Evolutionary conservation across 1,284 basidiomycete species (phyloP).

Genomic region (Rhodotorula mucilaginosa): DNA sequence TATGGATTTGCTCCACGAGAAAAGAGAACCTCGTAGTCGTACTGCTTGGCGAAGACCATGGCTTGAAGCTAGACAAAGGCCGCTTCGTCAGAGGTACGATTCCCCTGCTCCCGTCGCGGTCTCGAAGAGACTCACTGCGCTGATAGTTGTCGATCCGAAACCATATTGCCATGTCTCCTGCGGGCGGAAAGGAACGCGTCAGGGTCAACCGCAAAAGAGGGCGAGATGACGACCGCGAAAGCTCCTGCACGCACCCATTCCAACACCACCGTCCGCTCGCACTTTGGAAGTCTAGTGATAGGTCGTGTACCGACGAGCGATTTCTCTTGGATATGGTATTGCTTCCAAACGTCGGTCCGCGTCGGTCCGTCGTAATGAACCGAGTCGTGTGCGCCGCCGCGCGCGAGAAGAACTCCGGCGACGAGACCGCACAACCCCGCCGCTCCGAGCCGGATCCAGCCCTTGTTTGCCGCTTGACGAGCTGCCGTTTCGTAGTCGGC

Average conservation of each 20-base stretch:
- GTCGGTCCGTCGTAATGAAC: not conserved
- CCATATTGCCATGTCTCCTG: slow-evolving; percentile 17
- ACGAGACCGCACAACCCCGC: not conserved
- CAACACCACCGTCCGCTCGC: slow-evolving; percentile 23
- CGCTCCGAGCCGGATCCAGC: not conserved
- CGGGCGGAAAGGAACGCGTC: not conserved
- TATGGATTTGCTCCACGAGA: slow-evolving; percentile 6
- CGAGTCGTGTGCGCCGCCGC: not conserved
- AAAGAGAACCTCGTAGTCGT: slow-evolving; percentile 19
- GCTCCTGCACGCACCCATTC: slow-evolving; percentile 18
- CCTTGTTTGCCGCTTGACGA: not conserved
- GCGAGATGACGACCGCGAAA: not conserved
- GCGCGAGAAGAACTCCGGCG: slow-evolving; percentile 1
- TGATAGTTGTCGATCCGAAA: slow-evolving; percentile 12
- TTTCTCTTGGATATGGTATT: not conserved
- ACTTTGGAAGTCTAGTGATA: not conserved
- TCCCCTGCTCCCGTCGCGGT: not conserved
- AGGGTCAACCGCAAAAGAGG: not conserved
- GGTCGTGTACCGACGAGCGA: slow-evolving; percentile 2
- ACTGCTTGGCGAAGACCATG: slow-evolving; percentile 15
- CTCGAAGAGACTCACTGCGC: not conserved
- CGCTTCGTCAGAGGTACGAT: not conserved
- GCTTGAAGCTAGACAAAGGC: not conserved
- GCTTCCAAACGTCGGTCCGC: not conserved
- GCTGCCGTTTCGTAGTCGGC: not conserved